Evolutionary conservation across 352 stramenopile genomes (phyloP), one percentile per base, ranked within the genome.

Genomic region (Phytophthora chlamydospora): DNA sequence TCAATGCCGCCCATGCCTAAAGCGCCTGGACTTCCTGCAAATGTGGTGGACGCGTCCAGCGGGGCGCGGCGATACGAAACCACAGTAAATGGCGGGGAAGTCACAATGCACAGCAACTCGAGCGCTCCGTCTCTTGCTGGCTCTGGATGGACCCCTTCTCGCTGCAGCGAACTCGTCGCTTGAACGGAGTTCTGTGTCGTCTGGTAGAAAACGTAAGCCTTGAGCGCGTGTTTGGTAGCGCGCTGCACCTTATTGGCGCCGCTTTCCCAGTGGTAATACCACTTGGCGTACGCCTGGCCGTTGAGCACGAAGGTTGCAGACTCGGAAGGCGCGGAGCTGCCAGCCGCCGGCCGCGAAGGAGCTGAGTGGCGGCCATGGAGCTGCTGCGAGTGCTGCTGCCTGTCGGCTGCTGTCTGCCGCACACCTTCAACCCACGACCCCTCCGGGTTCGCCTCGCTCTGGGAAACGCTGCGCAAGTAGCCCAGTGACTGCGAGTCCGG

Each of bases 211-310:
- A 89, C 73, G 45, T 86, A 89, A 46, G 75, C 71, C 41, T 75
- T 69, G 7, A 89, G 73, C 19, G 77, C 73, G 43, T 89, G 80
- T 27, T 78, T 77, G 5, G 73, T 89, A 29, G 80, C 75, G 7
- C 80, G 73, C 36, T 86, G 80, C 11, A 76, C 68, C 41, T 86
- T 87, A 21, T 75, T 89, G n/a, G 77, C 75, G 0, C 67, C 80
- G 32, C 75, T 85, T 35, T 80, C 77, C 80, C 80, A 89, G 35
- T 84, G 67, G 44, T 89, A 89, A 58, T 86, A 89, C 80, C 80
- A 89, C 13, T 80, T 76, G 27, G 75, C 68, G 10, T 66, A 68
- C 2, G 67, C 35, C 31, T 89, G 81, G 50, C 81, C 77, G 48
- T 87, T 68, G 41, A 82, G 78, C 33, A 84, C 29, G 13, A 66